phyloP scores from a whole-genome alignment of 352 stramenopile genomes.

The Pythium oligandrum region DNA sequence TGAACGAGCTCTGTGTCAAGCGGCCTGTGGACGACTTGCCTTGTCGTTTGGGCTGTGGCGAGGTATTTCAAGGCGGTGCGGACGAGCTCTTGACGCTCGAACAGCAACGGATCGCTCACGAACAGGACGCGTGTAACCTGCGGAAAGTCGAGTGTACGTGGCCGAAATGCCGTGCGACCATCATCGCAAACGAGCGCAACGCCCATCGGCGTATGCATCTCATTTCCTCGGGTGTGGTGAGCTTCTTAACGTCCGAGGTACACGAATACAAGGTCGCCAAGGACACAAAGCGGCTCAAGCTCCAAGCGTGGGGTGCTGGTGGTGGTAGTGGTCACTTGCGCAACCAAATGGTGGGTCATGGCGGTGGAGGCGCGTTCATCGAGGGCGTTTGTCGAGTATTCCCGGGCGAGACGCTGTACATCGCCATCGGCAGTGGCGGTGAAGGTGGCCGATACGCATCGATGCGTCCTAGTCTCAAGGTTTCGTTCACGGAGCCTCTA shows the following conservation, averaged over 20 bases:
- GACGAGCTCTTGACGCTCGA: slow-evolving; percentile 62
- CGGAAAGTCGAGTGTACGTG: slow-evolving; percentile 72
- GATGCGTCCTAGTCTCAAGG: slow-evolving; percentile 23
- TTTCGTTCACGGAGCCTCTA: slow-evolving; percentile 16
- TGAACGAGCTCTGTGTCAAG: slow-evolving; percentile 49
- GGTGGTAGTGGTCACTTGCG: slow-evolving; percentile 61
- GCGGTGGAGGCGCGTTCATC: slow-evolving; percentile 64
- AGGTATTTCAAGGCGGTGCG: slow-evolving; percentile 45
- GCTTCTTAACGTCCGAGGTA: slow-evolving; percentile 51
- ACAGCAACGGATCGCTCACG: slow-evolving; percentile 57
- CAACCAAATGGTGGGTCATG: slow-evolving; percentile 39
- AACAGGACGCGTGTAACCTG: slow-evolving; percentile 60
- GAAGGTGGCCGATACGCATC: slow-evolving; percentile 34
- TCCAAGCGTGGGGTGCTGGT: slow-evolving; percentile 68
- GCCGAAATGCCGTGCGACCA: slow-evolving; percentile 47
- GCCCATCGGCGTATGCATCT: slow-evolving; percentile 54
- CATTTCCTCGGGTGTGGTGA: slow-evolving; percentile 51
- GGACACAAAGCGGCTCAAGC: slow-evolving; percentile 54
- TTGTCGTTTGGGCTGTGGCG: slow-evolving; percentile 56
- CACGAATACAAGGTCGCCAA: slow-evolving; percentile 67
- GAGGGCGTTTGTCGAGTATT: slow-evolving; percentile 52
- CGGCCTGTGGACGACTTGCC: slow-evolving; percentile 51
- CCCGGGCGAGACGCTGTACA: slow-evolving; percentile 67
- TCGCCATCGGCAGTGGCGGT: slow-evolving; percentile 47
- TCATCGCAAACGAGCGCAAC: slow-evolving; percentile 58